These are phyloP conservation scores for Acer yangbiense DNA, from an alignment of 345 rosid genomes.

Conservation along the genomic window DNA sequence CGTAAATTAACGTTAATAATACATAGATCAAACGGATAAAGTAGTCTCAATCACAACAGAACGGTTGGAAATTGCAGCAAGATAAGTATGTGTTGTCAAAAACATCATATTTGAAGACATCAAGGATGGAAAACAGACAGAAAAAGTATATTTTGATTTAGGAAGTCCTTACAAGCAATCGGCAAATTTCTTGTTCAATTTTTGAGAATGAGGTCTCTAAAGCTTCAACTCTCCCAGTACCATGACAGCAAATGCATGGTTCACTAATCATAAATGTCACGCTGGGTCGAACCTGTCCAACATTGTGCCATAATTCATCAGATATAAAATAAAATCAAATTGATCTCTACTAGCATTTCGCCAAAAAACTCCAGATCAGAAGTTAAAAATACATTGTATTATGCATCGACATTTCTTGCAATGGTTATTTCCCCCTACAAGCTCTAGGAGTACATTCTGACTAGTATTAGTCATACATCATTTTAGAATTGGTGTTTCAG, in stretches of 20 bases:
- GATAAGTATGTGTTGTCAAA: too few species aligned
- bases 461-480: not conserved
- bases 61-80: not conserved
- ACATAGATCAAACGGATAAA: not conserved
- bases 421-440: not conserved
- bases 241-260: constrained; percentile 92
- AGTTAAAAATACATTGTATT: not conserved
- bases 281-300: constrained; percentile 92
- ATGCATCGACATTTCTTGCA: not conserved
- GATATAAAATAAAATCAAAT: constrained; percentile 8
- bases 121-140: not conserved
- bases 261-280: constrained; percentile 96
- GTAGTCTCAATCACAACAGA: not conserved
- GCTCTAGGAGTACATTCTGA: not conserved
- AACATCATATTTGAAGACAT: too few species aligned
- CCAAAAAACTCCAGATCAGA: not conserved
- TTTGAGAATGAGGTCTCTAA: constrained; percentile 90
- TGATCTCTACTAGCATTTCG: not conserved
- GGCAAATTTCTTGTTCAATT: constrained; percentile 92
- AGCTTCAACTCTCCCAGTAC: constrained; percentile 97
- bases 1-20: not conserved
- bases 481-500: not conserved
- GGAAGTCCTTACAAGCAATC: constrained; percentile 67
- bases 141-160: constrained; percentile 5
- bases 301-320: constrained; percentile 12